Evolutionary conservation across 2,329 filamentous ascomycete genomes (phyloP).

Genomic region (Paraconiothyrium sp.): DNA sequence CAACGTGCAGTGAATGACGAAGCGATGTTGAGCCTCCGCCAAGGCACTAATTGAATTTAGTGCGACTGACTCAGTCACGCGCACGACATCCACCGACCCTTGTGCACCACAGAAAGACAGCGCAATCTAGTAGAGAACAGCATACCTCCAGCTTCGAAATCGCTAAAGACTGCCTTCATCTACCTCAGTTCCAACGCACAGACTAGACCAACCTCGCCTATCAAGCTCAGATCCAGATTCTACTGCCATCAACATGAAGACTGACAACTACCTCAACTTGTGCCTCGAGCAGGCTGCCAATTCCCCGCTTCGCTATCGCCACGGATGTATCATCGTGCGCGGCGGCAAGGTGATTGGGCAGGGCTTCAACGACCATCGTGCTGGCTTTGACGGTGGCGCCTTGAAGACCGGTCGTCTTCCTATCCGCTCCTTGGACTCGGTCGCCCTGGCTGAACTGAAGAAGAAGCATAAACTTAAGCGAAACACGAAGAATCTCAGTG

Average conservation of each 20-base stretch:
- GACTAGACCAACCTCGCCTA: not conserved
- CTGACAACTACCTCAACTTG: slow-evolving; percentile 60
- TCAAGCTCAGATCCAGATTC: not conserved
- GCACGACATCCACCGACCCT: not conserved
- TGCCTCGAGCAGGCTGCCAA: slow-evolving; percentile 63
- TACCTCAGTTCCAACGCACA: not conserved
- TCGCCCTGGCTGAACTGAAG: slow-evolving; percentile 53
- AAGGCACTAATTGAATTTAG: not conserved
- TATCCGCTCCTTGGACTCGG: slow-evolving; percentile 42
- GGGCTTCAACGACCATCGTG: slow-evolving; percentile 61
- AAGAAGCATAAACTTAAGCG: slow-evolving; percentile 28
- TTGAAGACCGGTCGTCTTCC: slow-evolving; percentile 57
- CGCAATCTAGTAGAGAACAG: not conserved
- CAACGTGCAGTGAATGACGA: not conserved
- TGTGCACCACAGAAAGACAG: not conserved
- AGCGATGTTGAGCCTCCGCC: slow-evolving; percentile 1
- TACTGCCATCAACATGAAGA: slow-evolving; percentile 49
- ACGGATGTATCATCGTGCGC: slow-evolving; percentile 62
- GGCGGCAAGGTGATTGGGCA: slow-evolving; percentile 64
- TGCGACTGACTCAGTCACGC: not conserved
- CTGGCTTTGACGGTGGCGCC: slow-evolving; percentile 60
- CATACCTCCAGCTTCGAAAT: not conserved
- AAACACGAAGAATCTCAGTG: slow-evolving; percentile 11
- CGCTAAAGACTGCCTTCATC: not conserved
- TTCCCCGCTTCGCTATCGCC: slow-evolving; percentile 61